Percentiles rank a stretch among this genome's conserved stretches.
Conservation (phyloP, 768 basidiomycete species). For the Amanita rimosa region DNA sequence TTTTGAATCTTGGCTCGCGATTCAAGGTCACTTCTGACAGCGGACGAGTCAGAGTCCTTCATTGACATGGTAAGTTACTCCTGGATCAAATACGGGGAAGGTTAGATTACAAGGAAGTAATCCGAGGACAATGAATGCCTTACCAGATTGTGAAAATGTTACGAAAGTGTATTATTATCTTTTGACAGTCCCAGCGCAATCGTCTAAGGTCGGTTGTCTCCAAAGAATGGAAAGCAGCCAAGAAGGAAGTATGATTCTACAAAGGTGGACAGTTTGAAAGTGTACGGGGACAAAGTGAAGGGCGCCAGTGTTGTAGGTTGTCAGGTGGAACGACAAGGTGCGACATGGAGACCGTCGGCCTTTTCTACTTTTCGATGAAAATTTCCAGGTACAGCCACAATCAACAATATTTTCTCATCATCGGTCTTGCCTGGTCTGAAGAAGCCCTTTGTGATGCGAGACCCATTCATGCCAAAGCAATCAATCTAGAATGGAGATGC, state of each 20-base stretch:
- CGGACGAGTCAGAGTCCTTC: background rate
- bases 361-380: background rate
- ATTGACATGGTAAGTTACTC: background rate
- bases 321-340: background rate
- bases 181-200: background rate
- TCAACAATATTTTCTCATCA: background rate
- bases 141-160: background rate
- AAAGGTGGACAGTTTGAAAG: slow-evolving; percentile 1
- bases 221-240: background rate
- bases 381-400: background rate
- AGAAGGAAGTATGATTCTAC: background rate
- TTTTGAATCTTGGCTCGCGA: background rate
- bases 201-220: background rate
- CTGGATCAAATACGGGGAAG: background rate
- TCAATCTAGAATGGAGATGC: too few species aligned
- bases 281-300: background rate
- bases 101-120: background rate
- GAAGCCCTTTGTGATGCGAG: too few species aligned
- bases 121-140: background rate
- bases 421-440: background rate
- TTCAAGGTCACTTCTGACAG: background rate
- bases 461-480: too few species aligned
- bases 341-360: too few species aligned
- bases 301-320: background rate
- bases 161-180: too few species aligned